These are phyloP conservation scores for Cladosporium sp. DNA, from an alignment of 2,329 filamentous ascomycete species.

Conservation along the genomic window DNA sequence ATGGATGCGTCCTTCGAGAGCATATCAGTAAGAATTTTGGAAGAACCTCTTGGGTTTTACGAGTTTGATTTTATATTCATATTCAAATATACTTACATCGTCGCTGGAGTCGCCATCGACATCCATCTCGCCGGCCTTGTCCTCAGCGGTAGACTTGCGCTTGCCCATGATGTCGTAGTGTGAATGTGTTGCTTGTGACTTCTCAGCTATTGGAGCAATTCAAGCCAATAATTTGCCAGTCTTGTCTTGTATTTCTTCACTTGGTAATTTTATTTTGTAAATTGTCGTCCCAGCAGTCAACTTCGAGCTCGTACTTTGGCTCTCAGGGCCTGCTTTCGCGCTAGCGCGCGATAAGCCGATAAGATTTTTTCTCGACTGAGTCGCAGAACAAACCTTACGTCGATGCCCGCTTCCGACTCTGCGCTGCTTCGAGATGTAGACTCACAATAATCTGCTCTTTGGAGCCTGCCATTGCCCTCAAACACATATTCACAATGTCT, in stretches of 20 bases:
- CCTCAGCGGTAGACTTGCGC: slow-evolving; percentile 46
- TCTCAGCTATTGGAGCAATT: too few species aligned
- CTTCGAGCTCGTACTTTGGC: neutral
- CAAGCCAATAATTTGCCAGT: too few species aligned
- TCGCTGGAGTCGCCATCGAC: slow-evolving; percentile 33
- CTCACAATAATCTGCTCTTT: slow-evolving; percentile 1
- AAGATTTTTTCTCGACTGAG: slow-evolving; percentile 4
- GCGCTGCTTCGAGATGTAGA: slow-evolving; percentile 14
- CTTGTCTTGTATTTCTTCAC: too few species aligned
- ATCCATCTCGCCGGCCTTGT: slow-evolving; percentile 38
- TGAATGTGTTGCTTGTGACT: neutral
- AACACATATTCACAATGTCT: slow-evolving; percentile 20
- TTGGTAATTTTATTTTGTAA: too few species aligned
- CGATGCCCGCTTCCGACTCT: slow-evolving; percentile 4
- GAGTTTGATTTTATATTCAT: neutral
- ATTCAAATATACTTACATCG: slow-evolving; percentile 19
- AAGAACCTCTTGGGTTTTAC: neutral
- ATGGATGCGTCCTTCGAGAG: slow-evolving; percentile 72
- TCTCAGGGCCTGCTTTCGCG: neutral
- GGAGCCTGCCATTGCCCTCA: neutral
- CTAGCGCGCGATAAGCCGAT: slow-evolving; percentile 5
- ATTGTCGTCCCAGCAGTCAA: neutral
- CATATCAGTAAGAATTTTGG: neutral
- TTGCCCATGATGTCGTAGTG: slow-evolving; percentile 41
- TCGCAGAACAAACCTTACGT: neutral